Evolutionary conservation across 2,329 filamentous ascomycete genomes (phyloP), one percentile per base, ranked within the genome.

Genomic region (Neoarthrinium moseri): DNA sequence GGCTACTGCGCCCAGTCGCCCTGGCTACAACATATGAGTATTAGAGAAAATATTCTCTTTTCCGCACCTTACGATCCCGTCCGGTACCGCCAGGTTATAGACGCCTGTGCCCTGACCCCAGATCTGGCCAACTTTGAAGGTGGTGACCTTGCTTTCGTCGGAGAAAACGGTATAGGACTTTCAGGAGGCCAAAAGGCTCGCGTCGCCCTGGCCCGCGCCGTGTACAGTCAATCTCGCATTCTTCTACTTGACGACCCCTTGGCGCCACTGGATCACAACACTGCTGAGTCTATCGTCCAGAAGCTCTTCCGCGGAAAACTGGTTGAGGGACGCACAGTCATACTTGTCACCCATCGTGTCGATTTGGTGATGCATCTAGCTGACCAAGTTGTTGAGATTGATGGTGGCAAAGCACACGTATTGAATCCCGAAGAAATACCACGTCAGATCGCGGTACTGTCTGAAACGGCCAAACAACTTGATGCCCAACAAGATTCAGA

Each of bases 261-360:
- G 23, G 81, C 82, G 2, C 78, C 82, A 0, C 61, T 86, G 7
- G 82, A 86, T 36, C 80, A 84, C 44, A 73, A 81, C 22, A 86
- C 82, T 0, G 80, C 80, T 0, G 79, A 65, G 62, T 77, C 59
- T 55, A 89, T 71, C 63, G 56, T 96, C 75, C 79, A 68, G 51
- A 80, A 71, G 64, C 77, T 70, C 53, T 72, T 90, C 42, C 74
- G 77, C 17, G 78, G 78, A 0, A 71, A 84, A 0, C 77, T 86
- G 0, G 69, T 77, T 8, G 77, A 81, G 45, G 77, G 73, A 6
- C 77, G 88, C 5, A 88, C 86, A 0, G 84, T 89, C 0, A 79
- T 94, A n/a, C 80, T 91, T 33, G 88, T 92, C 38, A 91, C 89
- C 0, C 87, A 91, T 60, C 77, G 84, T 29, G 84, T 91, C n/a